Evolutionary conservation across 345 rosid genomes (phyloP).

Genomic region (Citrus glauca): DNA sequence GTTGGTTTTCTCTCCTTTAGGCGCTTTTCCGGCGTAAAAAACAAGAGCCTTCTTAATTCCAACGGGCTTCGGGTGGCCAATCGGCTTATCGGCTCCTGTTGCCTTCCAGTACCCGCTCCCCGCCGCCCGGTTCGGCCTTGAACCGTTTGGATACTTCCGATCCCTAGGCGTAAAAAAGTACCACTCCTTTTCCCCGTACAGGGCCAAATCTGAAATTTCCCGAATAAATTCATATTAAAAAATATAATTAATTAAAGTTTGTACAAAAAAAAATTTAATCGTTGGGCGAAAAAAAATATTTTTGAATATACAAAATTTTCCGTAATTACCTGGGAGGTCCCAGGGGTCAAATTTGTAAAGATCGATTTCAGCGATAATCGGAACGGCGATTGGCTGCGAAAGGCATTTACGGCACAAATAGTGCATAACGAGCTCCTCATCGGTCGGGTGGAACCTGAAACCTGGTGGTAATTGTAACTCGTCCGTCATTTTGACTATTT

Average conservation of each 20-base stretch:
- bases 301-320: not conserved
- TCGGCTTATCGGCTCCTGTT: constrained; percentile 97
- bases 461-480: constrained; percentile 77
- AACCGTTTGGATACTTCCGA: constrained; percentile 89
- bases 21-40: constrained; percentile 87
- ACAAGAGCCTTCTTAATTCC: constrained; percentile 95
- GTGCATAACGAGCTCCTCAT: constrained; percentile 92
- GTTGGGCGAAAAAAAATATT: not conserved
- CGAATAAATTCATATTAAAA: not conserved
- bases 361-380: constrained; percentile 78
- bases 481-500: constrained; percentile 28
- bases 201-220: constrained; percentile 48
- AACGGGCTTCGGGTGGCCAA: constrained; percentile 65
- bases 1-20: constrained; percentile 82
- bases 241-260: not conserved
- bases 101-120: constrained; percentile 98
- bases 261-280: no score
- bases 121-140: constrained; percentile 90
- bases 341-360: constrained; percentile 83
- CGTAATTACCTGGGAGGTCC: constrained; percentile 74
- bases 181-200: constrained; percentile 96
- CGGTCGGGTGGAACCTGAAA: constrained; percentile 93
- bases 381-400: constrained; percentile 67
- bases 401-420: constrained; percentile 82
- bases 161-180: constrained; percentile 90